A percentile compares a stretch with the other conserved stretches of the same genome.
These are phyloP conservation scores for Candida corydali DNA, from an alignment of 805 yeast genomes.

Conservation along the genomic window DNA sequence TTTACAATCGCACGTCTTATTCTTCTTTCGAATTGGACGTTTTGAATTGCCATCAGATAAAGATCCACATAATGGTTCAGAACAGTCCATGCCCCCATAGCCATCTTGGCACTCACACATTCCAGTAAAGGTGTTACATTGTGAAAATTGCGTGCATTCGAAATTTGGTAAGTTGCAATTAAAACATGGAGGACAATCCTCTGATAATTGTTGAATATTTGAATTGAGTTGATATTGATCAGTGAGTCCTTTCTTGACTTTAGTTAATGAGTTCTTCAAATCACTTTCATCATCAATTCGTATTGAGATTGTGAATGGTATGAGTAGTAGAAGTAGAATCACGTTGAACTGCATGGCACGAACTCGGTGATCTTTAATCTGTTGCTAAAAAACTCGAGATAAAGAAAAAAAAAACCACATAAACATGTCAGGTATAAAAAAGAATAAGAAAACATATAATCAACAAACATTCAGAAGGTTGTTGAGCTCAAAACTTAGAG, in stretches of 20 bases:
- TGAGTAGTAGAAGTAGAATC: not conserved
- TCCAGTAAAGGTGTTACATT: constrained; percentile 86
- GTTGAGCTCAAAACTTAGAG: constrained; percentile 9
- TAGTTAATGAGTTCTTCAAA: constrained; percentile 15
- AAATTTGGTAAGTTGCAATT: constrained; percentile 91
- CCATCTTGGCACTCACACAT: constrained; percentile 90
- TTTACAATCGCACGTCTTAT: constrained; percentile 63
- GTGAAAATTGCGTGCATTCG: constrained; percentile 84
- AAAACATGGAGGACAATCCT: constrained; percentile 84
- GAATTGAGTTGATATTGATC: constrained; percentile 19
- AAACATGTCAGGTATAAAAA: constrained; percentile 6
- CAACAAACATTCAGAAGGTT: constrained; percentile 11
- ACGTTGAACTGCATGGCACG: not conserved
- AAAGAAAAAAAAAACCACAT: not conserved
- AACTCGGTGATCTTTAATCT: no score
- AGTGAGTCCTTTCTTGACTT: constrained; percentile 14
- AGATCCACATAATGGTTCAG: constrained; percentile 83
- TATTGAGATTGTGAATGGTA: not conserved
- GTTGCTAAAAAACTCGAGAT: no score
- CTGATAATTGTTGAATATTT: constrained; percentile 14
- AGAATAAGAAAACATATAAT: constrained; percentile 14
- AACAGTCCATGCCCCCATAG: constrained; percentile 91
- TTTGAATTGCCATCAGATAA: constrained; percentile 55
- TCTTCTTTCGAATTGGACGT: constrained; percentile 60
- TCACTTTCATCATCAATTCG: constrained; percentile 7